A percentile compares a stretch with the other conserved stretches of the same genome.
These are phyloP conservation scores for Lippia alba DNA, from an alignment of 305 asterid genomes.

Conservation along the genomic window DNA sequence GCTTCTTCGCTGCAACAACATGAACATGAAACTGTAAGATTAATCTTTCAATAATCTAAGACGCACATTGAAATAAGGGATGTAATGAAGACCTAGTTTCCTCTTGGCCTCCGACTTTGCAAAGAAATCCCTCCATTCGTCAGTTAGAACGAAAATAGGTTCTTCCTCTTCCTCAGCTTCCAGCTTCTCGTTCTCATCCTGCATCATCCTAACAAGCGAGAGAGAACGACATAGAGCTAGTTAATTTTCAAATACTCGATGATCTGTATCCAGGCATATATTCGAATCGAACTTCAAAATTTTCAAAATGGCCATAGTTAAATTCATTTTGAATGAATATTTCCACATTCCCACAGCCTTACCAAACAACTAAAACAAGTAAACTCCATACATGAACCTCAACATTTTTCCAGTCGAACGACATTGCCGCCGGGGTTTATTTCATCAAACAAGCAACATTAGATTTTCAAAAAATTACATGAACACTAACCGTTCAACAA, in stretches of 20 bases:
- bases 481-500: not conserved
- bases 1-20: constrained; percentile 57
- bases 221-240: not conserved
- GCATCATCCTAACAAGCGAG: constrained; percentile 38
- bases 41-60: not conserved
- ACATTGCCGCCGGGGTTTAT: no score
- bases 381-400: no score
- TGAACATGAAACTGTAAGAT: constrained; percentile 32
- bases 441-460: no score
- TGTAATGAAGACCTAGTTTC: constrained; percentile 51
- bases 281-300: no score
- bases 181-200: constrained; percentile 40
- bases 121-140: constrained; percentile 90
- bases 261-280: no score
- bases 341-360: not conserved
- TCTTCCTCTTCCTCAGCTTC: constrained; percentile 66
- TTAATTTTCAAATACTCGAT: no score
- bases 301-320: no score
- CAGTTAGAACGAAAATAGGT: constrained; percentile 74
- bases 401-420: no score
- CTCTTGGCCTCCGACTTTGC: constrained; percentile 90
- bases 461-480: no score
- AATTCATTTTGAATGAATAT: no score
- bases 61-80: not conserved
- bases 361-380: not conserved